Evolutionary conservation across 163 green algal genomes (phyloP), one percentile per base, ranked within the genome.

Genomic region (Chloromonas sp.): DNA sequence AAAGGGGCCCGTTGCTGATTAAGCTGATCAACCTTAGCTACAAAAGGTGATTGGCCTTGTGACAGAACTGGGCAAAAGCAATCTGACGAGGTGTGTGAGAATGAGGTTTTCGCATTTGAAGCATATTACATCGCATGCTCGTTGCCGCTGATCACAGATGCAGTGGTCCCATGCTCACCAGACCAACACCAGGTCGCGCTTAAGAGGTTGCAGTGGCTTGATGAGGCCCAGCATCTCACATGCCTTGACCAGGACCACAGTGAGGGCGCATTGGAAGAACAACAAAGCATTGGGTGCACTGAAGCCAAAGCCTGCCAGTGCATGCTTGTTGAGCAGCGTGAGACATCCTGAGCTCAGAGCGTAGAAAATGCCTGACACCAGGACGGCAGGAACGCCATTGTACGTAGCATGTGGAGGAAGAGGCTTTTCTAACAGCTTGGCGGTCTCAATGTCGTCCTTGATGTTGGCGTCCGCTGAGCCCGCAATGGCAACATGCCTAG

Each of bases 311-410:
- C 79, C 86, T 0, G 87, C 89, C 36, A 95, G 89, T 0, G 91
- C 92, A 77, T 93, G 89, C 86, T 95, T 95, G 87, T 95, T 95
- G 14, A 95, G 86, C 0, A 95, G 83, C 0, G 94, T 90, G 87
- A 94, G 92, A 71, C 83, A 89, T 36, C 89, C 87, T 3, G 78
- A 84, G 62, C 36, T 61, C 57, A 58, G 14, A 0, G 82, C 71
- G 58, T 81, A 81, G 71, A 13, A 81, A 14, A 85, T 61, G 60
- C 71, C 71, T 60, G 60, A 85, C 2, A 82, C 14, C 0, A 77
- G 74, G 14, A 82, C 71, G 58, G 74, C 60, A 0, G 60, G n/a
- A 58, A 70, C 11, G 36, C 58, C 82, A 61, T 14, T 61, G 15
- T 79, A 62, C 1, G 14, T 1, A 3, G 3, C 61, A 36, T 71